Base-by-base conservation (phyloP, 495 filamentous ascomycete species). In the Aspergillus ostianus region DNA sequence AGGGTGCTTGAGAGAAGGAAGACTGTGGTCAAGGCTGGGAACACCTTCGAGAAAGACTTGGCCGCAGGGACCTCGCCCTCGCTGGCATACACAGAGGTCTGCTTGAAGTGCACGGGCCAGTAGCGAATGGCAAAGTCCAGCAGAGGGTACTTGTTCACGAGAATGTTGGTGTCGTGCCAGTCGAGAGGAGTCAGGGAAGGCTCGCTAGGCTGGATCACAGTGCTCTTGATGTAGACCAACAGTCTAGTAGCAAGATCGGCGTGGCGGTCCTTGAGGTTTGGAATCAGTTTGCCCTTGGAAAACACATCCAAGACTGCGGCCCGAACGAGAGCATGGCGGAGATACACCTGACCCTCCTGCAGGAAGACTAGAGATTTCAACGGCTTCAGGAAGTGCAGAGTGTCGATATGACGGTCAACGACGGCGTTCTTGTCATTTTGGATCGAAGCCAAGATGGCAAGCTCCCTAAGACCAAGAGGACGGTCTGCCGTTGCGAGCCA, bases 401-500 rank as follows among this genome's bases (percentile, higher is more conserved):
- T 56, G 6, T 75, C 68, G 9, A 71, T 12, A 17, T 68, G 62
- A 2, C 60, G 57, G 7, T 73, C 70, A 15, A 62, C 64, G 15
- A 74, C 51, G 0, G 63, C 67, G 23, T 67, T 62, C 60, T 74
- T 74, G 20, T 73, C 68, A 9, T 60, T 29, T 45, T 75, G 64
- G 47, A 77, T 67, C 0, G 69, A 68, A n/a, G 66, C 58, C 29
- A 77, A 53, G 1, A 65, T 56, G 29, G 56, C 49, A 0, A 77
- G 67, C 53, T 77, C 74, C 30, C 66, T 65, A 3, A 68, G 6
- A 41, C 65, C 53, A 10, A 77, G 61, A 26, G 74, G 74, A 30
- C 74, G 72, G 15, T 73, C 66, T 0, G 68, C 66, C 5, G 74
- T 77, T 4, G 72, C 70, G 53, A 77, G 70, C 71, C 71, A 75